These are phyloP conservation scores for Pseudocercospora crystallina DNA, from an alignment of 2,329 filamentous ascomycete genomes.

Conservation along the genomic window DNA sequence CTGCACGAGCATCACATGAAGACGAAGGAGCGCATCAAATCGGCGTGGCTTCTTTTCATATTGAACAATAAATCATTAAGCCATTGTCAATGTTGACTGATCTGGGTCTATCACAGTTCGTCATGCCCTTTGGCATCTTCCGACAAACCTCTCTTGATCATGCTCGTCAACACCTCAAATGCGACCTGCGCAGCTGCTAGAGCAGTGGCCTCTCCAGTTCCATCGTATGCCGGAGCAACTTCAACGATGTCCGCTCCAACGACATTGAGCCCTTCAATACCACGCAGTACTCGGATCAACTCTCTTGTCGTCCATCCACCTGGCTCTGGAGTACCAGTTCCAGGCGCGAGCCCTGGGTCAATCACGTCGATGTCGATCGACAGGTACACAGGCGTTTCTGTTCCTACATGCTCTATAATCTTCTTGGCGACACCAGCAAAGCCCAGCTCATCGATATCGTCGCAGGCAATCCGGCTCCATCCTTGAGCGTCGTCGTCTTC, in stretches of 20 bases:
- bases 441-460: slow-evolving; percentile 85
- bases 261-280: slow-evolving; percentile 78
- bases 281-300: slow-evolving; percentile 77
- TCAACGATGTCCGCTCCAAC: slow-evolving; percentile 88
- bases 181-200: slow-evolving; percentile 80
- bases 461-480: slow-evolving; percentile 76
- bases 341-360: slow-evolving; percentile 68
- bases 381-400: slow-evolving; percentile 75
- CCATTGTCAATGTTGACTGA: no score
- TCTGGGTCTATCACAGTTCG: slow-evolving; percentile 1
- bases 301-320: slow-evolving; percentile 90
- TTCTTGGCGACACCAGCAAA: slow-evolving; percentile 65
- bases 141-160: slow-evolving; percentile 59
- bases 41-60: no score
- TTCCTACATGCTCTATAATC: slow-evolving; percentile 72
- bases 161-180: slow-evolving; percentile 79
- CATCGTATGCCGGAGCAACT: slow-evolving; percentile 82
- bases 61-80: no score
- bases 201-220: slow-evolving; percentile 74
- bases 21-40: no score
- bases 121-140: slow-evolving; percentile 35
- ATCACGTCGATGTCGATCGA: slow-evolving; percentile 80
- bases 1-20: no score
- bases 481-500: slow-evolving; percentile 71
- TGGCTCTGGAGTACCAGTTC: slow-evolving; percentile 77